Conservation (phyloP, 2,329 filamentous ascomycete genomes). For the Claviceps capensis region DNA sequence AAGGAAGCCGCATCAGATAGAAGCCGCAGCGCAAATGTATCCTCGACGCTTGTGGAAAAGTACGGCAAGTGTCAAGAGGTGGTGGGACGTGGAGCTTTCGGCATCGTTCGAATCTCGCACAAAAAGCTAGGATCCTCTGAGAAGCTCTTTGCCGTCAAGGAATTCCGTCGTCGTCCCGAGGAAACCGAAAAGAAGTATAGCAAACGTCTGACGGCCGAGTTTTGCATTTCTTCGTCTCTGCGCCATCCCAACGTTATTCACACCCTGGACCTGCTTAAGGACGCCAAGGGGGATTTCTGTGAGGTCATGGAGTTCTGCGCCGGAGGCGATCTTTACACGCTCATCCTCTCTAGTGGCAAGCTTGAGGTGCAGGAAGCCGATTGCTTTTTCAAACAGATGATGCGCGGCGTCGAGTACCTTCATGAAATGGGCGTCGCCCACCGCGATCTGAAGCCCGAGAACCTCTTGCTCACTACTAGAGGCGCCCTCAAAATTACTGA, state of each 20-base stretch:
- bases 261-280: slow-evolving; percentile 86
- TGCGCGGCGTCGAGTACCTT: slow-evolving; percentile 97
- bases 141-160: slow-evolving; percentile 93
- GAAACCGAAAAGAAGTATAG: slow-evolving; percentile 97
- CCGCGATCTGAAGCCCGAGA: slow-evolving; percentile 92
- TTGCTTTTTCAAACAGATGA: slow-evolving; percentile 98
- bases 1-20: slow-evolving; percentile 75
- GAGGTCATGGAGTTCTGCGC: slow-evolving; percentile 99
- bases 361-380: slow-evolving; percentile 87
- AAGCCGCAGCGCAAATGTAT: slow-evolving; percentile 60
- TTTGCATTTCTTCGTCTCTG: slow-evolving; percentile 94
- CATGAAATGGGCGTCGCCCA: slow-evolving; percentile 99
- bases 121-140: slow-evolving; percentile 80
- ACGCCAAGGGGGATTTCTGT: slow-evolving; percentile 94
- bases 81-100: slow-evolving; percentile 89
- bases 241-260: slow-evolving; percentile 97
- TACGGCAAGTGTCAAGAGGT: slow-evolving; percentile 98
- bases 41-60: slow-evolving; percentile 72
- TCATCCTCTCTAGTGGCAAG: slow-evolving; percentile 82
- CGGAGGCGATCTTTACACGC: slow-evolving; percentile 86
- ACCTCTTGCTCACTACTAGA: slow-evolving; percentile 81
- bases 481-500: slow-evolving; percentile 95
- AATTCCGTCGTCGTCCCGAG: slow-evolving; percentile 86
- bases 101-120: slow-evolving; percentile 94
- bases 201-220: slow-evolving; percentile 92